These are phyloP conservation scores for Cornus kousa DNA, from an alignment of 148 eudicot species.

Conservation along the genomic window DNA sequence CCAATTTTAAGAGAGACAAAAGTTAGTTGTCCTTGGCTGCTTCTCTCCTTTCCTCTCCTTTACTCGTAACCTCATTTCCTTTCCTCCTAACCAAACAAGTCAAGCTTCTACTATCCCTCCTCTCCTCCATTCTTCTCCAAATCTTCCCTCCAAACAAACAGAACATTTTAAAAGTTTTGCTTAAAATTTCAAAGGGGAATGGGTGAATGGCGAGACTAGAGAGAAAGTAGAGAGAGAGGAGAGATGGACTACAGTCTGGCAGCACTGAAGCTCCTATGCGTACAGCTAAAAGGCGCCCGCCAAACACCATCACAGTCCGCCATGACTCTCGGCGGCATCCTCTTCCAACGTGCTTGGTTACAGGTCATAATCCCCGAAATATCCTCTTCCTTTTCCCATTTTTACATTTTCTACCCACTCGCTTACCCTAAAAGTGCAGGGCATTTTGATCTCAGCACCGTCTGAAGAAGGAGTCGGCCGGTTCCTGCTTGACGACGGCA, in stretches of 20 bases:
- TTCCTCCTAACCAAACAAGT: too few species aligned
- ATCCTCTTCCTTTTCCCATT: neutral
- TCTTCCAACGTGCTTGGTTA: slow-evolving; percentile 94
- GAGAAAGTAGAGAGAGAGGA: neutral
- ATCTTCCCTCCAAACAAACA: too few species aligned
- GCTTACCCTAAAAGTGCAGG: slow-evolving; percentile 32
- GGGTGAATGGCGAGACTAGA: too few species aligned
- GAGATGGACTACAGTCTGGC: slow-evolving; percentile 75
- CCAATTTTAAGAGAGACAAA: too few species aligned
- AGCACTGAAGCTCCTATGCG: slow-evolving; percentile 68
- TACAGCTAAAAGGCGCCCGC: slow-evolving; percentile 49
- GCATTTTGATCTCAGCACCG: slow-evolving; percentile 51
- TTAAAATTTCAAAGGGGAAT: too few species aligned
- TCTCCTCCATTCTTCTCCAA: too few species aligned
- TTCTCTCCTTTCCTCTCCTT: too few species aligned
- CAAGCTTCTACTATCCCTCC: too few species aligned
- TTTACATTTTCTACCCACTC: neutral
- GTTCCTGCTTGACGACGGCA: slow-evolving; percentile 75
- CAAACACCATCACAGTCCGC: slow-evolving; percentile 32
- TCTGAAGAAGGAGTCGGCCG: slow-evolving; percentile 23
- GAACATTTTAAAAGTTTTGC: too few species aligned
- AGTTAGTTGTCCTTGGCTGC: too few species aligned
- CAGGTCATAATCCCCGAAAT: slow-evolving; percentile 24
- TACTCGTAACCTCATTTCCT: too few species aligned
- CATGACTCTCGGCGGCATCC: slow-evolving; percentile 55